Conservation (phyloP, 108 stramenopile genomes). For the Pseudonitzschia multiseries region DNA sequence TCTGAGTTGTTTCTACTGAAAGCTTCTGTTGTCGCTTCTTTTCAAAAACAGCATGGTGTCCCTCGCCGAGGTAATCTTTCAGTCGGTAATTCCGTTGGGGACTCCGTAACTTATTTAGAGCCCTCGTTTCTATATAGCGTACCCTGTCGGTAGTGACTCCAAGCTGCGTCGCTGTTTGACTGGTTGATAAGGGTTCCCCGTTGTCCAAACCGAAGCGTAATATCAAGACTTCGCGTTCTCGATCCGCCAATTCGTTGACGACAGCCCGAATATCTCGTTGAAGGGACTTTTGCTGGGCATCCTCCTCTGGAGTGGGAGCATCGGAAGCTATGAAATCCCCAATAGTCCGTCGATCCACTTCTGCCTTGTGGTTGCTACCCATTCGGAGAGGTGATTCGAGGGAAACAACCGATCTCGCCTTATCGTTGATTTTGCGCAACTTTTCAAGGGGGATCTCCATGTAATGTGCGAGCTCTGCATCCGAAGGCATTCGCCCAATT, state of each 20-base stretch:
- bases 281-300: conserved; percentile 52
- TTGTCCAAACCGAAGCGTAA: conserved; percentile 88
- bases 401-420: conserved; percentile 56
- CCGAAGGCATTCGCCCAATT: conserved; percentile 69
- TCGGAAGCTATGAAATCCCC: conserved; percentile 68
- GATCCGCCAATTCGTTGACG: conserved; percentile 47
- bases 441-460: conserved; percentile 71
- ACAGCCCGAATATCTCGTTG: conserved; percentile 57
- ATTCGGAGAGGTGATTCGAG: conserved; percentile 49
- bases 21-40: conserved; percentile 14
- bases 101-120: conserved; percentile 87
- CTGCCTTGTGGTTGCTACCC: conserved; percentile 19
- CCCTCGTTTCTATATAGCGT: conserved; percentile 81
- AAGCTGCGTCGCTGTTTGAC: conserved; percentile 74
- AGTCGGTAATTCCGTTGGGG: conserved; percentile 75
- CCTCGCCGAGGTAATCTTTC: conserved; percentile 58
- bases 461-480: conserved; percentile 71
- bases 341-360: conserved; percentile 55
- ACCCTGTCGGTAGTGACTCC: conserved; percentile 80
- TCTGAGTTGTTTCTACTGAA: neutral
- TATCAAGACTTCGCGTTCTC: conserved; percentile 76
- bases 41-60: neutral
- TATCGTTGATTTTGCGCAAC: conserved; percentile 52
- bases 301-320: conserved; percentile 70
- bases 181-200: conserved; percentile 60